Percentiles rank a stretch among this genome's conserved stretches.
Conservation (phyloP, 257 asterid genomes). For the Henckelia pumila region DNA sequence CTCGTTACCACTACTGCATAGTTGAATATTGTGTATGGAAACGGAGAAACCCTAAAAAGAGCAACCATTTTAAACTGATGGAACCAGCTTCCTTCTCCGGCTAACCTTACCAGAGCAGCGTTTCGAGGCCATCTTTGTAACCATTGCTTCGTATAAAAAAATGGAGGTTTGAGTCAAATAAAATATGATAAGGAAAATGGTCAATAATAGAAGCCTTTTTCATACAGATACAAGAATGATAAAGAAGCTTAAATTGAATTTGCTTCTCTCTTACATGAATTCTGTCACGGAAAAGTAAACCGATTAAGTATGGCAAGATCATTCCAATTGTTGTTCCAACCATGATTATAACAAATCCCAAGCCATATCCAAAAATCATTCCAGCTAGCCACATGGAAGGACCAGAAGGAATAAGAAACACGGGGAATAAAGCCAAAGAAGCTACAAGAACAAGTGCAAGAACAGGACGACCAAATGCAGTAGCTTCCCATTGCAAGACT, state of each 20-base stretch:
- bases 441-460: conserved; percentile 74
- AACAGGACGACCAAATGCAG: conserved; percentile 81
- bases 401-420: conserved; percentile 79
- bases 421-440: conserved; percentile 83
- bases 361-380: conserved; percentile 91
- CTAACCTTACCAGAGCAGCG: conserved; percentile 65
- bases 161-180: background rate
- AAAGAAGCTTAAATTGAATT: background rate
- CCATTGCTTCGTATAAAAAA: conserved; percentile 54
- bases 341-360: conserved; percentile 84
- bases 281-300: conserved; percentile 71
- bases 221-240: too few relatives aligned
- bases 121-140: conserved; percentile 72
- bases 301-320: conserved; percentile 74
- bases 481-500: conserved; percentile 87
- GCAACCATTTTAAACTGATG: conserved; percentile 81
- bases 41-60: conserved; percentile 69
- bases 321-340: conserved; percentile 85
- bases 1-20: conserved; percentile 74
- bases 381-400: conserved; percentile 99
- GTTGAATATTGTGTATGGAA: conserved; percentile 77
- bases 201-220: background rate
- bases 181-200: background rate
- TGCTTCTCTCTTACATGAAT: conserved; percentile 58
- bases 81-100: conserved; percentile 73